Base-by-base conservation (phyloP, 129 eudicot genomes). In the Pulicaria dysenterica region DNA sequence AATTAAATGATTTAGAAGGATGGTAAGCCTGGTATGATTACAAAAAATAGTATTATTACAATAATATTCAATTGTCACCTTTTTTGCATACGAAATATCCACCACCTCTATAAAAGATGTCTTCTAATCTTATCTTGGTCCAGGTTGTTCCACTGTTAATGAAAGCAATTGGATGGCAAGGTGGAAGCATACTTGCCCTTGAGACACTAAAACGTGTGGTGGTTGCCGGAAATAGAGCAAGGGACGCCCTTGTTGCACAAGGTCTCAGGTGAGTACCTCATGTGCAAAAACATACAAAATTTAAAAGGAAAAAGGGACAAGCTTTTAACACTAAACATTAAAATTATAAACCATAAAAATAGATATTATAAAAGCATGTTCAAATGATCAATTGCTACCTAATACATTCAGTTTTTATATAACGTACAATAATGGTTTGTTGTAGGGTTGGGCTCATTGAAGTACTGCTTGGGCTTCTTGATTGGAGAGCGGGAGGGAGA, bases 161-260 rank as follows among this genome's bases (percentile, higher is more conserved):
- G 99, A 90, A 94, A 80, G 99, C 99, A 50, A 94, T 94, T 60
- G 97, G 99, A 57, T 94, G 99, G 99, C 99, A 90, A 88, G 99
- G 99, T 39, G 99, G 99, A 63, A 94, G 99, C 83, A 94, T 94
- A 67, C 84, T 90, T 58, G 97, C 99, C 59, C 96, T 94, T 76
- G 99, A 94, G 84, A 94, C 99, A 67, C 76, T 94, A 49, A 90
- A 94, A 77, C 99, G 99, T 42, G 96, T 94, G 55, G 99, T 94
- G 71, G 97, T 80, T 74, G 99, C 99, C 62, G 97, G 99, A 51
- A 94, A 94, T 81, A 85, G 99, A 61, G 99, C 96, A 54, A 80
- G 99, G 69, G 99, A 94, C 80, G 96, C 99, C 45, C 94, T 94
- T 77, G 99, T 94, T 38, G 99, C 99, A 48, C 99, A 94, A 81